A percentile compares a stretch with the other conserved stretches of the same genome.
These are phyloP conservation scores for Hanseniaspora guilliermondii DNA, from an alignment of 805 yeast species.

Conservation along the genomic window DNA sequence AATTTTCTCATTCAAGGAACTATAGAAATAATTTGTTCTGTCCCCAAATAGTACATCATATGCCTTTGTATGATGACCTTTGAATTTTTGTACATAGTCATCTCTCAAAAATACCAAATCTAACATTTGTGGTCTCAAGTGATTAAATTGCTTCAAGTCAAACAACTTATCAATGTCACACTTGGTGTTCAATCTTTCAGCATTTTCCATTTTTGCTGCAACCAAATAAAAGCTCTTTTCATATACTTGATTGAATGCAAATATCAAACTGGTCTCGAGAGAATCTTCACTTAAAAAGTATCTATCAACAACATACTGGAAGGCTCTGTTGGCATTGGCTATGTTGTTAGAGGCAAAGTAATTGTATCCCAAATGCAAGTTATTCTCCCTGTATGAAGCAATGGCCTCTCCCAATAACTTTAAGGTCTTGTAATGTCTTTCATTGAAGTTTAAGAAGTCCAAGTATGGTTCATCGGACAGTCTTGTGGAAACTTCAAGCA, in stretches of 20 bases:
- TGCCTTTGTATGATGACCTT: background rate
- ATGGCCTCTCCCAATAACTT: constrained; percentile 24
- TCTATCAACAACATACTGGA: constrained; percentile 23
- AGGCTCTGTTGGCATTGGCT: constrained; percentile 16
- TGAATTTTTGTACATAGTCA: background rate
- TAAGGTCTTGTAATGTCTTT: constrained; percentile 31
- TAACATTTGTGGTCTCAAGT: background rate
- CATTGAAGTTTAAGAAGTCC: constrained; percentile 27
- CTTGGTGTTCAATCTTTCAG: background rate
- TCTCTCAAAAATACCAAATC: background rate
- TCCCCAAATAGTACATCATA: background rate
- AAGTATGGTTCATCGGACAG: constrained; percentile 29
- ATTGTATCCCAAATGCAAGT: constrained; percentile 7
- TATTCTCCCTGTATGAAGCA: constrained; percentile 18
- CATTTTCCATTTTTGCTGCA: constrained; percentile 9
- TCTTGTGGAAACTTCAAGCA: constrained; percentile 49
- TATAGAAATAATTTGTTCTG: background rate
- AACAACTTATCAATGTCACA: background rate
- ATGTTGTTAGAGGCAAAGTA: constrained; percentile 1
- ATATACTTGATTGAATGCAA: constrained; percentile 6
- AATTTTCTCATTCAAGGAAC: background rate
- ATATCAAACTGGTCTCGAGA: constrained; percentile 12
- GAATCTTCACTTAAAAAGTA: constrained; percentile 18
- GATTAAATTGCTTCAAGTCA: background rate
- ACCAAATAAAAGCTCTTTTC: background rate